These are phyloP conservation scores for Colletotrichum karsti DNA, from an alignment of 2,329 filamentous ascomycete species.

Conservation along the genomic window DNA sequence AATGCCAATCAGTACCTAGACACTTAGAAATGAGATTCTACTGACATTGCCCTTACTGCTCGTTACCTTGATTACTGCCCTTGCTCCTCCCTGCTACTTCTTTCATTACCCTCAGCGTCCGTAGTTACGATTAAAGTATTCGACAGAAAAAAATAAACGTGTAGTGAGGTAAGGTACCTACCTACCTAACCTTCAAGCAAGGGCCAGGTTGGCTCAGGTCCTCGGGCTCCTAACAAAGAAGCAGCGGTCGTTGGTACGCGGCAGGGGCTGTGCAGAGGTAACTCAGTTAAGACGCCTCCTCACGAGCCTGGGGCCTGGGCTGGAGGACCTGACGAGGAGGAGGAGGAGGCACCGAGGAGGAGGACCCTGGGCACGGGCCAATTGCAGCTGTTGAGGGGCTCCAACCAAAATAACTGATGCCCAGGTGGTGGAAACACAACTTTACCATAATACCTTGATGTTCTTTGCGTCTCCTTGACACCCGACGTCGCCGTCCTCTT, in stretches of 20 bases:
- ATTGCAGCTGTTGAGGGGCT: slow-evolving; percentile 25
- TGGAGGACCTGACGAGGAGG: neutral
- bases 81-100: no score
- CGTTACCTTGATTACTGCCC: no score
- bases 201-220: neutral
- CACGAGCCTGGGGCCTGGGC: neutral
- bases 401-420: slow-evolving; percentile 26
- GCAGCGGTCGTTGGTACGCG: neutral
- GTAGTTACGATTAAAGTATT: no score
- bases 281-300: slow-evolving; percentile 19
- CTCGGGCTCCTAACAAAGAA: slow-evolving; percentile 18
- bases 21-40: no score
- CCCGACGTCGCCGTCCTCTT: slow-evolving; percentile 17
- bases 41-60: no score
- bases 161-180: neutral
- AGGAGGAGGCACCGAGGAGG: neutral
- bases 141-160: no score
- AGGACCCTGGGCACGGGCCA: slow-evolving; percentile 21
- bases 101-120: no score
- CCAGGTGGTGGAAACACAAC: slow-evolving; percentile 15
- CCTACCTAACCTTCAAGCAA: neutral
- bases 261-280: slow-evolving; percentile 9
- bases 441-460: slow-evolving; percentile 20
- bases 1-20: no score
- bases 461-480: slow-evolving; percentile 15